A percentile compares a stretch with the other conserved stretches of the same genome.
Conservation (phyloP, 805 yeast genomes). For the Jamesozyma spencerorum region DNA sequence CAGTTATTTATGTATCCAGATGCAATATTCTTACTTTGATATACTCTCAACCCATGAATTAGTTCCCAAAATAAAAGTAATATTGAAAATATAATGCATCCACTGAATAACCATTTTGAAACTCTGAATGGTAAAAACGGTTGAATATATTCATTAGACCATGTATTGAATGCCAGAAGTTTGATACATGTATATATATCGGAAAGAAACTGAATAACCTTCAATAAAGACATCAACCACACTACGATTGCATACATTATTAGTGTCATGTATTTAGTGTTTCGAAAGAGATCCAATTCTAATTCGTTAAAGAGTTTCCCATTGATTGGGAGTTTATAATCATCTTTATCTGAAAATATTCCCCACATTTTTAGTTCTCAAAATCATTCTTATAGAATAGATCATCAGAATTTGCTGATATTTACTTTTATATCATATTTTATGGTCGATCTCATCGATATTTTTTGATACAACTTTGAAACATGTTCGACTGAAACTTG, state of each 20-base stretch:
- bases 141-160: constrained; percentile 46
- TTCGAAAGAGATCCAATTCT: constrained; percentile 18
- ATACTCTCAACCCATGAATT: constrained; percentile 48
- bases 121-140: constrained; percentile 44
- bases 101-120: constrained; percentile 65
- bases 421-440: too few relatives aligned
- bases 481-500: too few relatives aligned
- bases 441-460: too few relatives aligned
- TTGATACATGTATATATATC: constrained; percentile 75
- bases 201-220: constrained; percentile 47
- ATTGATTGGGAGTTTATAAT: background rate
- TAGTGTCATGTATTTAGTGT: constrained; percentile 15
- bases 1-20: constrained; percentile 58
- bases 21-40: constrained; percentile 55
- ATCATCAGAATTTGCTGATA: too few relatives aligned
- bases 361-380: background rate
- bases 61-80: constrained; percentile 47
- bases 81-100: constrained; percentile 68
- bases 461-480: too few relatives aligned
- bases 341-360: background rate
- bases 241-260: constrained; percentile 16
- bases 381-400: background rate
- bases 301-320: constrained; percentile 21
- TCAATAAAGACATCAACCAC: constrained; percentile 35
- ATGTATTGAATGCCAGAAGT: constrained; percentile 59